A percentile compares a stretch with the other conserved stretches of the same genome.
Evolutionary conservation across 2,329 filamentous ascomycete species (phyloP).

Genomic region (Amphichorda felina): DNA sequence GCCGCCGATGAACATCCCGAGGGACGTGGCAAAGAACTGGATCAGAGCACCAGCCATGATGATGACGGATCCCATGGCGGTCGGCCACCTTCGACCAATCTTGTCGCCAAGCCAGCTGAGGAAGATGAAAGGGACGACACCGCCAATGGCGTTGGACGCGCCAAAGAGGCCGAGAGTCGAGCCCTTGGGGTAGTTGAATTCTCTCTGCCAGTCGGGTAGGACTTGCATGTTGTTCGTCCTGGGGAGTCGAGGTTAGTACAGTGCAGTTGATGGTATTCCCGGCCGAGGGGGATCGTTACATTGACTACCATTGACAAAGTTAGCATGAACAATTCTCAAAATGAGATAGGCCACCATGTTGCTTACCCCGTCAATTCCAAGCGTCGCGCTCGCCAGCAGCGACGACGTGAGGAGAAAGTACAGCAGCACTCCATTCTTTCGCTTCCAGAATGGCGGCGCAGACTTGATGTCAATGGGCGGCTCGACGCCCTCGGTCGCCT

Average conservation of each 20-base stretch:
- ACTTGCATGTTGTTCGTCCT: slow-evolving; percentile 29
- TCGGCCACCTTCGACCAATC: slow-evolving; percentile 19
- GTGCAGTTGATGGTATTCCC: too few species aligned
- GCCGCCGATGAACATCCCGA: slow-evolving; percentile 25
- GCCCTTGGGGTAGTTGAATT: slow-evolving; percentile 23
- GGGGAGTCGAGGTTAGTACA: too few species aligned
- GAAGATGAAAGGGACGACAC: slow-evolving; percentile 22
- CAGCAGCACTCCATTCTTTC: slow-evolving; percentile 27
- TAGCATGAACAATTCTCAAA: too few species aligned
- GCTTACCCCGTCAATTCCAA: slow-evolving; percentile 28
- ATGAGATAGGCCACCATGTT: too few species aligned
- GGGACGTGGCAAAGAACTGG: slow-evolving; percentile 19
- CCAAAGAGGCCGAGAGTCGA: slow-evolving; percentile 25
- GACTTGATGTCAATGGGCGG: slow-evolving; percentile 17
- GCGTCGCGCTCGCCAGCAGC: slow-evolving; percentile 25
- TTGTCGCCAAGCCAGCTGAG: slow-evolving; percentile 22
- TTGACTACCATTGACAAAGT: too few species aligned
- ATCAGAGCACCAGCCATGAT: slow-evolving; percentile 23
- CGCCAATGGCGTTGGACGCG: slow-evolving; percentile 25
- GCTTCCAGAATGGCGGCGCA: slow-evolving; percentile 19
- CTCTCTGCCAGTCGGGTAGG: slow-evolving; percentile 22
- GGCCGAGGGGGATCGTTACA: slow-evolving; percentile 13
- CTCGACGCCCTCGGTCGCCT: slow-evolving; percentile 15
- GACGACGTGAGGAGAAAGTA: slow-evolving; percentile 31
- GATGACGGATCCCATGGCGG: slow-evolving; percentile 22